phyloP scores from a whole-genome alignment of 2,329 filamentous ascomycete genomes.

The Simplicillium aogashimaense region DNA sequence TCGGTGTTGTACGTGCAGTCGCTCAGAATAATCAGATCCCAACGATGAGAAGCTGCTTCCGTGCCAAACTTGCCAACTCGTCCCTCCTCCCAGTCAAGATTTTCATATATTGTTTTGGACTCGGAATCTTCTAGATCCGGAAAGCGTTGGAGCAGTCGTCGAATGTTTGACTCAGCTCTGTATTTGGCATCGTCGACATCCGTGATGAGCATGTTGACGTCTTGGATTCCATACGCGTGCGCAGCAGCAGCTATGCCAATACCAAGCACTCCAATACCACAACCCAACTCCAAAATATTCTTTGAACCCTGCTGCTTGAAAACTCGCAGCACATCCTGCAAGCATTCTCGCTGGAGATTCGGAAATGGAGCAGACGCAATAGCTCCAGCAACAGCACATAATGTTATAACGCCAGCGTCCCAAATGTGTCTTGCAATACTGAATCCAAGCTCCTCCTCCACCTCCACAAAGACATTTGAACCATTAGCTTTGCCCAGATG shows the following conservation, averaged over 20 bases:
- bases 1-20: slow-evolving; percentile 55
- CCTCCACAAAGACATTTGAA: slow-evolving; percentile 20
- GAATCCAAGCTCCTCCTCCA: slow-evolving; percentile 49
- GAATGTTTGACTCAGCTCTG: slow-evolving; percentile 31
- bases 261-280: slow-evolving; percentile 46
- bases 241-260: slow-evolving; percentile 30
- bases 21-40: slow-evolving; percentile 46
- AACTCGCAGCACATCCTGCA: slow-evolving; percentile 13
- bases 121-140: slow-evolving; percentile 18
- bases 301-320: slow-evolving; percentile 13
- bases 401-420: slow-evolving; percentile 43
- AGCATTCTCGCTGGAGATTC: not conserved
- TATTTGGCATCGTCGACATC: slow-evolving; percentile 45
- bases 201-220: slow-evolving; percentile 37
- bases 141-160: not conserved
- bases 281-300: slow-evolving; percentile 44
- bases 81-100: slow-evolving; percentile 47
- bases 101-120: slow-evolving; percentile 31
- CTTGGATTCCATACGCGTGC: slow-evolving; percentile 7
- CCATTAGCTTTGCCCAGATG: slow-evolving; percentile 13
- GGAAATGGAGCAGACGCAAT: slow-evolving; percentile 4
- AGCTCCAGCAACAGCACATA: slow-evolving; percentile 20
- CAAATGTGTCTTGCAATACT: slow-evolving; percentile 51
- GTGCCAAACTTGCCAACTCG: slow-evolving; percentile 32
- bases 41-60: slow-evolving; percentile 25